Evolutionary conservation across 2,329 filamentous ascomycete species (phyloP).

Genomic region (Fusarium tanahbumbuense): DNA sequence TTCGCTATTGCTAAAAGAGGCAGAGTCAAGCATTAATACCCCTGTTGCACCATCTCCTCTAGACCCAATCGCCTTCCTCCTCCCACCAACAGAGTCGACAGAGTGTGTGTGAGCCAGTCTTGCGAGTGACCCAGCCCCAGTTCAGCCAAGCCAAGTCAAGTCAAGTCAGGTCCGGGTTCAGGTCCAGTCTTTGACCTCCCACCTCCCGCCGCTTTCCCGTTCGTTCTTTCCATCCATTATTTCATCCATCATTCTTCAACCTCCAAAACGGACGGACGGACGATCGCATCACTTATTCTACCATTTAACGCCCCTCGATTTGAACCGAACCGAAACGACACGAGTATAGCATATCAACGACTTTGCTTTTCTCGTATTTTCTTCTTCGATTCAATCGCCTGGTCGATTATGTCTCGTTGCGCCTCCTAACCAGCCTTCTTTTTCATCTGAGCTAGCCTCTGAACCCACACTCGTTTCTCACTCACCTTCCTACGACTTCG

Average conservation of each 20-base stretch:
- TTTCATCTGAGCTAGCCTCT: slow-evolving; percentile 60
- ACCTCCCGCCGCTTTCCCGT: slow-evolving; percentile 28
- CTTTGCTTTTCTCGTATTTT: slow-evolving; percentile 35
- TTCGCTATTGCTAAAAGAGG: slow-evolving; percentile 43
- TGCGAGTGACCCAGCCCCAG: slow-evolving; percentile 5
- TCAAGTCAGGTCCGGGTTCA: neutral
- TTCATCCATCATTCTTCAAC: slow-evolving; percentile 45
- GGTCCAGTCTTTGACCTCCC: slow-evolving; percentile 41
- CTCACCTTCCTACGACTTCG: slow-evolving; percentile 30
- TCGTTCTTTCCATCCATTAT: slow-evolving; percentile 35
- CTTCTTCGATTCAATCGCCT: slow-evolving; percentile 40
- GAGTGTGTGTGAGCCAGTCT: slow-evolving; percentile 10
- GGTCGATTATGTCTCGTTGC: slow-evolving; percentile 53
- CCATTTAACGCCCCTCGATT: slow-evolving; percentile 19
- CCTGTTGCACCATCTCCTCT: slow-evolving; percentile 38
- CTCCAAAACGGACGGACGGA: slow-evolving; percentile 13
- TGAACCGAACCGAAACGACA: slow-evolving; percentile 30
- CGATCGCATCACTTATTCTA: slow-evolving; percentile 35
- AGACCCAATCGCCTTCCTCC: slow-evolving; percentile 41
- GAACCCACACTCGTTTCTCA: slow-evolving; percentile 57
- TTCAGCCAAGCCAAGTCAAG: neutral
- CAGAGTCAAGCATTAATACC: slow-evolving; percentile 34
- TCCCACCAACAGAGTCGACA: slow-evolving; percentile 28
- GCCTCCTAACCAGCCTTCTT: slow-evolving; percentile 47
- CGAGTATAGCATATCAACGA: slow-evolving; percentile 19